Evolutionary conservation across 139 green algal genomes (phyloP).

Genomic region (Zygnema circumcarinatum): DNA sequence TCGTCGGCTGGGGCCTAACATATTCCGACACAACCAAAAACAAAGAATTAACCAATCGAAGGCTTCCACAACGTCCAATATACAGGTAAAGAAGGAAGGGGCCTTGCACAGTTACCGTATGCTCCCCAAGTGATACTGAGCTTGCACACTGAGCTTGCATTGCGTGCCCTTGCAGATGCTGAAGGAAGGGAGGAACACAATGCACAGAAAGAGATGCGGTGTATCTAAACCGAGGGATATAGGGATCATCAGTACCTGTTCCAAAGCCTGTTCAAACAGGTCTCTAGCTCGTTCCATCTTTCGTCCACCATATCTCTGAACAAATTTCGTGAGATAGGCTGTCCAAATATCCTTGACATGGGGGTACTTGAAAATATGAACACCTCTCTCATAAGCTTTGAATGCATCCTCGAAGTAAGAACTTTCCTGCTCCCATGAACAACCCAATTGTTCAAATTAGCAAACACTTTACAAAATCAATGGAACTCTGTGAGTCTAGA

Average conservation of each 20-base stretch:
- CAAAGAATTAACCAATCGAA: too few species aligned
- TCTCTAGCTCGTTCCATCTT: constrained; percentile 96
- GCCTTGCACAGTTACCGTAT: too few species aligned
- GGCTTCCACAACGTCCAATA: too few species aligned
- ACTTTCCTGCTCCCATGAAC: constrained; percentile 72
- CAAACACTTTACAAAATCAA: constrained; percentile 64
- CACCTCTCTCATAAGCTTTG: constrained; percentile 91
- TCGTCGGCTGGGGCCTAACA: constrained; percentile 67
- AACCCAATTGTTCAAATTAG: constrained; percentile 25
- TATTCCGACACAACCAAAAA: background rate
- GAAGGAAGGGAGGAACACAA: background rate
- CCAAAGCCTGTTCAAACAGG: constrained; percentile 91
- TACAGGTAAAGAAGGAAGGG: too few species aligned
- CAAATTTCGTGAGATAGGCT: constrained; percentile 90
- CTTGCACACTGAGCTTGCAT: too few species aligned
- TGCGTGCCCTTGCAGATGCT: too few species aligned
- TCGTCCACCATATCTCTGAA: constrained; percentile 83
- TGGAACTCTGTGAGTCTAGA: too few species aligned
- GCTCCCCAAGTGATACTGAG: too few species aligned
- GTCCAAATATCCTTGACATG: constrained; percentile 94
- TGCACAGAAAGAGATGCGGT: too few species aligned
- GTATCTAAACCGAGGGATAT: background rate
- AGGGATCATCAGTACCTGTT: too few species aligned
- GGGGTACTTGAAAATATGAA: constrained; percentile 94
- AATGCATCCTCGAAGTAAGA: constrained; percentile 95